Percentiles rank a stretch among this genome's conserved stretches.
Evolutionary conservation across 1,284 basidiomycete genomes (phyloP).

Genomic region (Puccinia coronata): DNA sequence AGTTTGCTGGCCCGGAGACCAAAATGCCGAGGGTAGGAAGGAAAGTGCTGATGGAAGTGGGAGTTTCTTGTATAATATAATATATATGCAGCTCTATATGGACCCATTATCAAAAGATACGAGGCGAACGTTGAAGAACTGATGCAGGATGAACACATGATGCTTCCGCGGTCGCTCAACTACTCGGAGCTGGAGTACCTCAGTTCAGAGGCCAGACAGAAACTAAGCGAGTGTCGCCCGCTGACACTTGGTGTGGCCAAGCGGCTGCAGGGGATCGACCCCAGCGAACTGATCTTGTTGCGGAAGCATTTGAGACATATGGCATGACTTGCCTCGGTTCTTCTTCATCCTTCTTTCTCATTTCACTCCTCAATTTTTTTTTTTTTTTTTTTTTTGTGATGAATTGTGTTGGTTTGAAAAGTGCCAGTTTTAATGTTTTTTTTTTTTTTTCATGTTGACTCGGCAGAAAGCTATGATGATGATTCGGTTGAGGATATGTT

Average conservation of each 20-base stretch:
- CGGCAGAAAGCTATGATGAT: too few species aligned
- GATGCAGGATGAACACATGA: constrained; percentile 53
- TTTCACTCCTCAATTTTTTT: too few species aligned
- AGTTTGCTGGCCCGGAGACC: neutral
- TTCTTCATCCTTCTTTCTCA: neutral
- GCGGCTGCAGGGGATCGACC: constrained; percentile 36
- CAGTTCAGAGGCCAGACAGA: constrained; percentile 55
- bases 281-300: constrained; percentile 36
- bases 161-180: constrained; percentile 53
- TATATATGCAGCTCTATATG: constrained; percentile 51
- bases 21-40: neutral
- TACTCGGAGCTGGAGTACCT: constrained; percentile 53
- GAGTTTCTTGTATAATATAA: too few species aligned
- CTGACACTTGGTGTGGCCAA: constrained; percentile 51
- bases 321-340: neutral
- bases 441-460: too few species aligned
- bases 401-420: too few species aligned
- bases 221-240: constrained; percentile 53
- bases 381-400: too few species aligned
- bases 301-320: constrained; percentile 29
- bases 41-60: too few species aligned
- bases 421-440: too few species aligned
- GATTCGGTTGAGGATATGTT: too few species aligned
- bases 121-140: constrained; percentile 54
- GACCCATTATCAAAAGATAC: constrained; percentile 54